These are phyloP conservation scores for Filobasidium floriforme DNA, from an alignment of 768 basidiomycete species.

Conservation along the genomic window DNA sequence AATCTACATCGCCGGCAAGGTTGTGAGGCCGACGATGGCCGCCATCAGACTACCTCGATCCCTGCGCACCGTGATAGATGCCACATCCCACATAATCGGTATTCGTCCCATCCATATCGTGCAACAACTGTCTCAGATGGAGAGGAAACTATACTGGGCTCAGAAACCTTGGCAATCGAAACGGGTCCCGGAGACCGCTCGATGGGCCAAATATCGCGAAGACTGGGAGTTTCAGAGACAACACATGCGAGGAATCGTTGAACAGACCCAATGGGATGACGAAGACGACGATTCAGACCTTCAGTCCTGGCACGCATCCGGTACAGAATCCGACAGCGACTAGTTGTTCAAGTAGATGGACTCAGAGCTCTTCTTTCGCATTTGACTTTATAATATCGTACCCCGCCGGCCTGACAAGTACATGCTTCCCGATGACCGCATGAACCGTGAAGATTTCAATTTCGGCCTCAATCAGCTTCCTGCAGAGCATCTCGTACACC, in stretches of 20 bases:
- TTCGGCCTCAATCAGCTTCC: background rate
- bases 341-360: too few species aligned
- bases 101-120: background rate
- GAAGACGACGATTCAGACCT: background rate
- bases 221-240: background rate
- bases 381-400: too few species aligned
- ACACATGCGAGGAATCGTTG: background rate
- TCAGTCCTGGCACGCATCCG: background rate
- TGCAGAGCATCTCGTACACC: slow-evolving; percentile 10
- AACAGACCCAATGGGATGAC: background rate
- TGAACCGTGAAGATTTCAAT: background rate
- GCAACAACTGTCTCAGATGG: background rate
- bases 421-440: background rate
- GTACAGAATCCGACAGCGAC: too few species aligned
- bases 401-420: too few species aligned
- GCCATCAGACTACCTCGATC: background rate
- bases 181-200: background rate
- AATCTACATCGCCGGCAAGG: background rate
- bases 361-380: too few species aligned
- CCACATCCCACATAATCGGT: background rate
- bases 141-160: background rate
- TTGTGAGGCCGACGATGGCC: background rate
- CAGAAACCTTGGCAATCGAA: background rate
- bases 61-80: background rate
- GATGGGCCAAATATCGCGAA: background rate